Evolutionary conservation across 1,139 yeast species (phyloP).

Genomic region (Schwanniomyces etchellsii): DNA sequence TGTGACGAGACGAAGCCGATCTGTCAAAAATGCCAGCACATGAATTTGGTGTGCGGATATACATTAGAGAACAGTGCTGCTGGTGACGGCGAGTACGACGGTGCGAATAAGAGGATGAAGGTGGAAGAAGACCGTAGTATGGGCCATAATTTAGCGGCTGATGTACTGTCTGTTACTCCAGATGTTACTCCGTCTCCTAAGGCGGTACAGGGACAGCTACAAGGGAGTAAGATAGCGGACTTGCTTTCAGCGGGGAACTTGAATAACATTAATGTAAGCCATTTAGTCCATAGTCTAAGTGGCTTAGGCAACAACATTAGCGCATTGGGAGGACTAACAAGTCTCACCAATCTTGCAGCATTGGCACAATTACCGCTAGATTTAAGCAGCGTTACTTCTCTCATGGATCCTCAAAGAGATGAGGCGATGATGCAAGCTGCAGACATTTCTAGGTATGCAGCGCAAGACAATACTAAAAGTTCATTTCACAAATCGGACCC

Average conservation of each 20-base stretch:
- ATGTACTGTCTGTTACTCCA: neutral
- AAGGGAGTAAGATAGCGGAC: slow-evolving; percentile 9
- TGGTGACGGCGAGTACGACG: slow-evolving; percentile 1
- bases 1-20: slow-evolving; percentile 85
- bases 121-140: neutral
- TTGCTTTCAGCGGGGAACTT: slow-evolving; percentile 40
- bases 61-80: slow-evolving; percentile 7
- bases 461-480: slow-evolving; percentile 2
- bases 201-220: neutral
- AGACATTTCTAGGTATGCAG: slow-evolving; percentile 8
- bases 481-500: neutral
- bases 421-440: slow-evolving; percentile 3
- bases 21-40: slow-evolving; percentile 72
- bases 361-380: slow-evolving; percentile 43
- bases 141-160: neutral
- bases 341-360: slow-evolving; percentile 36
- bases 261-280: slow-evolving; percentile 40
- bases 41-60: slow-evolving; percentile 74
- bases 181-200: neutral
- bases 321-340: slow-evolving; percentile 35
- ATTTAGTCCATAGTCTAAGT: slow-evolving; percentile 38
- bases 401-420: slow-evolving; percentile 17
- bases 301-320: slow-evolving; percentile 33
- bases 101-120: neutral
- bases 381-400: slow-evolving; percentile 29